Evolutionary conservation across 148 eudicot species (phyloP).

Genomic region (Linanthus parryae): DNA sequence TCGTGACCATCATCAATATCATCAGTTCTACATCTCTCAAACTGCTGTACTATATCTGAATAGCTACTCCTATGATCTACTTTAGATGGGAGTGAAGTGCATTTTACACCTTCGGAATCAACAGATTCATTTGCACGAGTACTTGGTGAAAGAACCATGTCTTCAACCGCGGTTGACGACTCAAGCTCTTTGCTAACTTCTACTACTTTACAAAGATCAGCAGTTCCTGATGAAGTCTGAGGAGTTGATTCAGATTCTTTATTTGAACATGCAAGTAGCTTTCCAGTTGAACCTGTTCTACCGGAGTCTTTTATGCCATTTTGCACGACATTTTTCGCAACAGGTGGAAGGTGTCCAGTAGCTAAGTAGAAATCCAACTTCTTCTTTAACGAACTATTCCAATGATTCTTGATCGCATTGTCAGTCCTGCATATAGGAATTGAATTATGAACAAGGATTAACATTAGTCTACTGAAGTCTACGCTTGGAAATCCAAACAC

Average conservation of each 20-base stretch:
- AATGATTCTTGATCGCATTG: conserved; percentile 95
- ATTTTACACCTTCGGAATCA: conserved; percentile 32
- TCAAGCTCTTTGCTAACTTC: conserved; percentile 36
- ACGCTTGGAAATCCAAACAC: no score
- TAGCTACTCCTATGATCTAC: conserved; percentile 12
- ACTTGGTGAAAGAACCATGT: conserved; percentile 21
- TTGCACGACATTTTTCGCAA: conserved; percentile 40
- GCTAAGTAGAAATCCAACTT: conserved; percentile 82
- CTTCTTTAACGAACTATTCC: conserved; percentile 99
- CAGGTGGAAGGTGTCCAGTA: conserved; percentile 85
- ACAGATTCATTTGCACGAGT: conserved; percentile 36
- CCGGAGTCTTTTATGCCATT: conserved; percentile 31
- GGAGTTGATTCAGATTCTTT: conserved; percentile 57
- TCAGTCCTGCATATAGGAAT: conserved; percentile 63
- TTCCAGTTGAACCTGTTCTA: conserved; percentile 30
- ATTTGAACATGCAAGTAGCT: conserved; percentile 31
- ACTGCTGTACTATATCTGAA: conserved; percentile 17
- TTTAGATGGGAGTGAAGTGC: conserved; percentile 20
- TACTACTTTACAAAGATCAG: conserved; percentile 40
- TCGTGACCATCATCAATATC: conserved; percentile 25
- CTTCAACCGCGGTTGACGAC: conserved; percentile 21
- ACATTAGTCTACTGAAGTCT: neutral
- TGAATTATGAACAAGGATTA: conserved; percentile 1
- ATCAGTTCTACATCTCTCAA: conserved; percentile 23
- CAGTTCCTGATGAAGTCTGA: conserved; percentile 55